Base-by-base conservation (phyloP, 1,284 basidiomycete genomes). In the Thecaphora frezii region DNA sequence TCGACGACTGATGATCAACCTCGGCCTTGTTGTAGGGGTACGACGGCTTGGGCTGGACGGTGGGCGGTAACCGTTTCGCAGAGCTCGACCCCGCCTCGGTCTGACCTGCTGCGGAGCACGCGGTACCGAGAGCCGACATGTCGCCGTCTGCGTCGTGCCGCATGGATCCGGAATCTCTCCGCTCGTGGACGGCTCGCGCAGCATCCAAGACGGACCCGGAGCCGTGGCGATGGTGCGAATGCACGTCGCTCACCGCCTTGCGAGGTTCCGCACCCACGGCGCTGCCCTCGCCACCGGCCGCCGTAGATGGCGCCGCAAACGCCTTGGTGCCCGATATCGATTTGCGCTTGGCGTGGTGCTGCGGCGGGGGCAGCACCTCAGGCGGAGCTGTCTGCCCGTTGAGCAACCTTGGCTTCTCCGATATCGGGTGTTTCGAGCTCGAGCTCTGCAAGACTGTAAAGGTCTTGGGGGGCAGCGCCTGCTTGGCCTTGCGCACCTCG, bases 381-480 rank as follows among this genome's bases (percentile, higher is more conserved):
- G 62, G 65, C 28, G 71, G 68, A 22, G 72, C 67, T 16, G 58
- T 64, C 45, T 73, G 66, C 13, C 71, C 73, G 16, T 54, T 71
- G n/a, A 76, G 39, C 21, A 73, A 40, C n/a, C 69, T 56, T 21
- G 71, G 67, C 47, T 69, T 50, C 21, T 60, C 54, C 25, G 48
- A 48, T 10, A 37, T 54, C 25, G 26, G 58, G 37, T 66, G 65
- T 21, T 53, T 57, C 30, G 57, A 51, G 13, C 60, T 56, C 1
- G 69, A 72, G 24, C 69, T 69, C 43, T 77, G 74, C 25, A 78
- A 48, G 7, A 77, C 75, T 3, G 71, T 78, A 39, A 74, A 78
- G 0, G 75, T 77, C 48, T 78, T 78, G 38, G 77, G 77, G 23
- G 76, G 77, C 40, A 73, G 56, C 22, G 67, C 69, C 43, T 76